These are phyloP conservation scores for Acorus gramineus DNA, from an alignment of 106 monocot species.

Conservation along the genomic window DNA sequence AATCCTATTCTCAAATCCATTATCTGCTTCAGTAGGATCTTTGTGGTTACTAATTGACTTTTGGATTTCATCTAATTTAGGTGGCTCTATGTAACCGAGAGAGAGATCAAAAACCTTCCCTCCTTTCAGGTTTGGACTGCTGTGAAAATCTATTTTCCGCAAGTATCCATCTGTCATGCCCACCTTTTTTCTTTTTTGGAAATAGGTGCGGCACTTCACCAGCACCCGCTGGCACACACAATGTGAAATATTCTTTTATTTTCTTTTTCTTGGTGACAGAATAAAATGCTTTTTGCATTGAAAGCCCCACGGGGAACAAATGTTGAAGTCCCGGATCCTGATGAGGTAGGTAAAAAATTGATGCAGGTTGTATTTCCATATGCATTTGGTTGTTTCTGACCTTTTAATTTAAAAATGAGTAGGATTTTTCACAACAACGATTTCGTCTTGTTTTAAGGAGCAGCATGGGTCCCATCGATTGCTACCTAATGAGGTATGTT, in stretches of 20 bases:
- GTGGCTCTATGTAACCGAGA: conserved; percentile 58
- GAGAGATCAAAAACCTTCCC: conserved; percentile 59
- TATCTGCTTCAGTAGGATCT: not conserved
- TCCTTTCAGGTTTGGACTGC: conserved; percentile 44
- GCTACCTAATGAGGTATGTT: conserved; percentile 72
- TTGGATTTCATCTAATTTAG: conserved; percentile 13
- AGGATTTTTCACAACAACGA: conserved; percentile 37
- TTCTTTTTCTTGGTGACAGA: conserved; percentile 22
- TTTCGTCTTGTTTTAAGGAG: conserved; percentile 76
- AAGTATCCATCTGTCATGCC: no score
- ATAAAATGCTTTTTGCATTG: conserved; percentile 67
- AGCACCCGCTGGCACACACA: no score
- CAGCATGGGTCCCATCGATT: conserved; percentile 74
- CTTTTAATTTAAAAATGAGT: no score
- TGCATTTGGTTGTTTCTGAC: no score
- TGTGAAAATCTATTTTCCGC: no score
- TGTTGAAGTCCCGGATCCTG: conserved; percentile 86
- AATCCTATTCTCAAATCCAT: not conserved
- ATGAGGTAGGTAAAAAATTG: conserved; percentile 33
- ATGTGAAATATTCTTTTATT: not conserved
- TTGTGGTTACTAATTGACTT: not conserved
- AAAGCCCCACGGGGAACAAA: conserved; percentile 94
- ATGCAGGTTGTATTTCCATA: not conserved
- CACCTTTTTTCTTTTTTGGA: no score
- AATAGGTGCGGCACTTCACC: no score